Base-by-base conservation (phyloP, 192 early-diverging fungal genomes). In the Linnemannia exigua region DNA sequence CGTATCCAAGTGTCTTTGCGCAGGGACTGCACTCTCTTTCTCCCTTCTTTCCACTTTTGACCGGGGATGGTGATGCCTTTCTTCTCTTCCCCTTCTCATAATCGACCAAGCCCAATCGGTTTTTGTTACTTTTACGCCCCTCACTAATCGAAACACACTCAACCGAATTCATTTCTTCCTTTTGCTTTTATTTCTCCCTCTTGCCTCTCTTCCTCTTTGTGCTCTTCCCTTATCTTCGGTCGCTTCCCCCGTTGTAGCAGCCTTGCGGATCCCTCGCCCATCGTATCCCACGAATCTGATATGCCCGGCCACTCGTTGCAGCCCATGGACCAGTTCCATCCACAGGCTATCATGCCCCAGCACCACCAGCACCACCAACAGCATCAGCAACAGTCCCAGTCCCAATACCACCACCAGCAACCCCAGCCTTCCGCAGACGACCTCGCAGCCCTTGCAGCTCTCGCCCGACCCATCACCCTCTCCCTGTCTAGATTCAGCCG, bases 401-500 rank as follows among this genome's bases (percentile, higher is more conserved):
- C 25, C 19, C 77, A 58, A 14, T 44, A 52, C 52, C 75, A 82
- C 41, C 54, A 76, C n/a, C 74, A 61, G 47, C 75, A 76, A 48
- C 47, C 71, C 16, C 75, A 66, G 31, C 31, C 19, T 9, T 37
- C 66, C 58, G 67, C 36, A 72, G 20, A 74, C 79, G 41, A 54
- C 58, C 70, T 8, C 7, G 63, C 76, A 19, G 79, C 73, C 47
- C 37, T 28, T 5, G 58, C 35, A 22, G 22, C 54, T 3, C 38
- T 48, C 51, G 37, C 67, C 5, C 36, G 36, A 17, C 79, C 84
- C 28, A 75, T 86, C 63, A 58, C 69, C 17, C 38, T 86, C 15
- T 46, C 69, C 3, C 38, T 86, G 11, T 86, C 84, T 20, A 52
- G 78, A 54, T 86, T 86, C 78, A 80, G 72, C 51, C 51, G 77